Evolutionary conservation across 768 basidiomycete genomes (phyloP).

Genomic region (Inosperma sp.): DNA sequence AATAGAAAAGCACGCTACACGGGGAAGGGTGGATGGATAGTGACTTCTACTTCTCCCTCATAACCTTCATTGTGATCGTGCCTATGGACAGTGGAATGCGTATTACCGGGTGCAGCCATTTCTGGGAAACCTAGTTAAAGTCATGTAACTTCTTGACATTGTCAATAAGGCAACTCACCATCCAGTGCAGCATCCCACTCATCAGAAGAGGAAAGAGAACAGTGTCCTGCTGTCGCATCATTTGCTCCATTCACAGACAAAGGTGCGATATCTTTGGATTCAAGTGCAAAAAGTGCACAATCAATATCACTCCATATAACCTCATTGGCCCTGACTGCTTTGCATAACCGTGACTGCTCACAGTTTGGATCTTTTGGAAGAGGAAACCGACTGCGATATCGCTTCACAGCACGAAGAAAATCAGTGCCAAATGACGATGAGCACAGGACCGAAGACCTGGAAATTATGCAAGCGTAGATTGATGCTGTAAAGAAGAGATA

Average conservation of each 20-base stretch:
- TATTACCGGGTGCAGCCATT: too few relatives aligned
- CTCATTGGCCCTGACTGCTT: background rate
- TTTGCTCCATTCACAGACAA: background rate
- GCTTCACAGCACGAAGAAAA: background rate
- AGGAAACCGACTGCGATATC: background rate
- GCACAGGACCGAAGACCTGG: background rate
- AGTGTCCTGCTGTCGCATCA: background rate
- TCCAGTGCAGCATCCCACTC: background rate
- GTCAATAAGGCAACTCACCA: background rate
- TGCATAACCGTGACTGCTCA: background rate
- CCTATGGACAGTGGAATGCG: background rate
- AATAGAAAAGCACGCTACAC: too few relatives aligned
- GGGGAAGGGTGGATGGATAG: background rate
- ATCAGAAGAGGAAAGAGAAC: background rate
- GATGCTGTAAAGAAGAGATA: slow-evolving; percentile 9
- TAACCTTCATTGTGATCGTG: background rate
- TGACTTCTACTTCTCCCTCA: background rate
- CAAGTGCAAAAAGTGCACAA: background rate
- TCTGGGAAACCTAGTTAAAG: too few relatives aligned
- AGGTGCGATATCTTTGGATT: background rate
- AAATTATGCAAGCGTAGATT: slow-evolving; percentile 11
- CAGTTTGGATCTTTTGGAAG: background rate
- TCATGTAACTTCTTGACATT: background rate
- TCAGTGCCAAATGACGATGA: background rate
- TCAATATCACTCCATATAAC: background rate